Conservation (phyloP, 2,329 filamentous ascomycete species). For the Hortaea sp. region DNA sequence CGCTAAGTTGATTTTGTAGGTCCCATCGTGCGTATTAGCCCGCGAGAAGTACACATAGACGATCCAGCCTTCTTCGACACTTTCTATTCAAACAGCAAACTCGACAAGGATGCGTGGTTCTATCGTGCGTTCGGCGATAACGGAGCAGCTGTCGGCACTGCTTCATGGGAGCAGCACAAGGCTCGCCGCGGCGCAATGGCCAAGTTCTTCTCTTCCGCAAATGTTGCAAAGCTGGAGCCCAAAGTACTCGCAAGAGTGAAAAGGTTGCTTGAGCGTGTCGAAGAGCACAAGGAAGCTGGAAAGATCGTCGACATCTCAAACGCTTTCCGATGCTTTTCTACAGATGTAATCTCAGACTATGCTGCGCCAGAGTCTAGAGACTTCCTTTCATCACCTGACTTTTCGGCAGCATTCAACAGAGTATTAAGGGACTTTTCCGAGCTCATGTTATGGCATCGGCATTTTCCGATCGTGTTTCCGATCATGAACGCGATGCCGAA, state of each 20-base stretch:
- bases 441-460: slow-evolving; percentile 3
- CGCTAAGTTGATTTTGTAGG: slow-evolving; percentile 18
- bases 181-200: slow-evolving; percentile 2
- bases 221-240: slow-evolving; percentile 4
- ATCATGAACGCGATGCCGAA: slow-evolving; percentile 29
- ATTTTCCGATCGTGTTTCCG: slow-evolving; percentile 14
- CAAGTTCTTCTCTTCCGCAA: slow-evolving; percentile 4
- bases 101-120: slow-evolving; percentile 4
- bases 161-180: slow-evolving; percentile 1
- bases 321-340: slow-evolving; percentile 24
- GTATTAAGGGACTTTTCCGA: slow-evolving; percentile 2
- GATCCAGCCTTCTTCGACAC: slow-evolving; percentile 6
- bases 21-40: slow-evolving; percentile 37
- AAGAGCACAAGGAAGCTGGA: neutral
- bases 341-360: slow-evolving; percentile 31
- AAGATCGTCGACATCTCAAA: slow-evolving; percentile 19
- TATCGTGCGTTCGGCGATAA: slow-evolving; percentile 2
- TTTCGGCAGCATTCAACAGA: slow-evolving; percentile 29
- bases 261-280: slow-evolving; percentile 1
- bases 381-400: slow-evolving; percentile 28
- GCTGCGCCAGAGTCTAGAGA: slow-evolving; percentile 29
- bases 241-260: neutral
- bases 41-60: slow-evolving; percentile 36
- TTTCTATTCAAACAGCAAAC: slow-evolving; percentile 4
- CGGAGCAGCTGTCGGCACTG: neutral